Base-by-base conservation (phyloP, 139 green algal genomes). In the Prasinococcaceae sp. region DNA sequence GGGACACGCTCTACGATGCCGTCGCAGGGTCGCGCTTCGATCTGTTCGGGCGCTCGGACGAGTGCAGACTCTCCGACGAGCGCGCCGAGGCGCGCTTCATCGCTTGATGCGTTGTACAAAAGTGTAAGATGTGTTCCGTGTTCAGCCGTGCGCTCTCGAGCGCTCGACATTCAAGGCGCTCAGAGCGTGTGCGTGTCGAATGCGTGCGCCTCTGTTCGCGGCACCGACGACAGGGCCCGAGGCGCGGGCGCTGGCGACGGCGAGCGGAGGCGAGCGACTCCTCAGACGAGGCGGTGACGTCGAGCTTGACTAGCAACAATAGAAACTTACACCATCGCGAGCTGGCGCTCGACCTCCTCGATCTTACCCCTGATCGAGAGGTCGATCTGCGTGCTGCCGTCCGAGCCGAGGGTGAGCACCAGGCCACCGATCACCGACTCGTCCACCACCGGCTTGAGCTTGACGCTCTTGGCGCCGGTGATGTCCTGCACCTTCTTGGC, bases 401-500 rank as follows among this genome's bases (percentile, higher is more conserved):
- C 74, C 47, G 65, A 68, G 41, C 71, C 71, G 53, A 76, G 98
- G 67, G 93, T 76, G 0, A 99, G 78, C 24, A 94, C 70, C 56
- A 99, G 96, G 39, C 92, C 92, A 41, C 80, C 90, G 56, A 99
- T 93, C 16, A 99, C 69, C 26, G 60, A 73, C 40, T 77, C 37
- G 61, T 99, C 90, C 32, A 99, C 82, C 22, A 86, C 69, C 14
- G 88, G 88, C 80, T 94, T 94, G 8, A 99, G 67, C 84, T 99
- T 99, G 73, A 99, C 94, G 84, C 98, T 99, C 80, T 96, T 98
- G 63, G 74, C 75, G 42, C 84, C 84, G 9, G 81, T 97, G 61
- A 98, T 77, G 73, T 94, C 83, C 79, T 93, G 83, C 53, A 99
- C 72, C 90, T 98, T 98, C 86, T 97, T 95, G 62, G 90, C 92